Conservation (phyloP, 106 monocot species). For the Cymbidium sinense region DNA sequence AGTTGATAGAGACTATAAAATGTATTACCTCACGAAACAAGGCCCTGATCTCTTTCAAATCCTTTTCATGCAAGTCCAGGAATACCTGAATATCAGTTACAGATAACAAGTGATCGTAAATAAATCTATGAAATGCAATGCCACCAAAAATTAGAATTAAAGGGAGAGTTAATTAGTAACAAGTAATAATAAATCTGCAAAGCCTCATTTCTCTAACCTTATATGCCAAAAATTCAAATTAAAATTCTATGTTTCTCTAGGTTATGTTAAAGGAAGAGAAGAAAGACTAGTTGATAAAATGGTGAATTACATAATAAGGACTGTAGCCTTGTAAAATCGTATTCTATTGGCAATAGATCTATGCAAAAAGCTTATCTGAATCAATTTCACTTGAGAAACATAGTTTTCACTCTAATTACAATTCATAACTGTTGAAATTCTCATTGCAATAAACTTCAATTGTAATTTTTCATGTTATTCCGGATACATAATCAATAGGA, state of each 20-base stretch:
- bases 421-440: background rate
- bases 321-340: background rate
- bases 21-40: slow-evolving; percentile 79
- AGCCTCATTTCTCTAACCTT: background rate
- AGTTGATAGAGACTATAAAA: background rate
- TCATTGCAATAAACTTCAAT: background rate
- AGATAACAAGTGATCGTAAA: background rate
- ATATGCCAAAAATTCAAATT: background rate
- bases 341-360: background rate
- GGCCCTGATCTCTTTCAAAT: slow-evolving; percentile 64
- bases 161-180: background rate
- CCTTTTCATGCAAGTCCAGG: slow-evolving; percentile 79
- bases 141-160: no score
- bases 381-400: background rate
- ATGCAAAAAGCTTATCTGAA: background rate
- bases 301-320: background rate
- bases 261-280: background rate
- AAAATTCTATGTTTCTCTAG: background rate
- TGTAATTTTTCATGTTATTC: background rate
- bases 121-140: background rate
- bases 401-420: background rate
- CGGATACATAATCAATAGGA: background rate
- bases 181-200: background rate
- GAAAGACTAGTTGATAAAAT: background rate
- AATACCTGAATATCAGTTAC: slow-evolving; percentile 53